A percentile compares a stretch with the other conserved stretches of the same genome.
Conservation (phyloP, 2,329 filamentous ascomycete genomes). For the Botryosphaeria dothidea region DNA sequence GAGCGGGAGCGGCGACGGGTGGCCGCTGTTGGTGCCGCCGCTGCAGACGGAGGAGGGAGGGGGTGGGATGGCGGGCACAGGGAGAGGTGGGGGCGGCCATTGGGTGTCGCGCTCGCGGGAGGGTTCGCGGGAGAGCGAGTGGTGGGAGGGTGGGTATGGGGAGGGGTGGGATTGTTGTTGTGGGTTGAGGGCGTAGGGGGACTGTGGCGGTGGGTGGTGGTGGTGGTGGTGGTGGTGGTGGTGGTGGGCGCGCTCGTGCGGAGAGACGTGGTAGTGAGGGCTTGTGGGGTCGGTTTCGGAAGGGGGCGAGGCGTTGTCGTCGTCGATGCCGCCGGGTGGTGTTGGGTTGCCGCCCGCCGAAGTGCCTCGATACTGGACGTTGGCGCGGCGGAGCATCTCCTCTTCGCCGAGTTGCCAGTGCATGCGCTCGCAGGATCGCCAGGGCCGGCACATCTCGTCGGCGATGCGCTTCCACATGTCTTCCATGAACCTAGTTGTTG, state of each 20-base stretch:
- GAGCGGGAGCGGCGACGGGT: background rate
- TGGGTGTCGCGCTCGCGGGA: background rate
- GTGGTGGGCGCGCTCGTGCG: slow-evolving; percentile 24
- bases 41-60: background rate
- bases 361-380: slow-evolving; percentile 74
- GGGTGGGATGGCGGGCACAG: background rate
- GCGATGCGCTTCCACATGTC: slow-evolving; percentile 98
- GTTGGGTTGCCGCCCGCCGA: slow-evolving; percentile 23
- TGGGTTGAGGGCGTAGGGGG: background rate
- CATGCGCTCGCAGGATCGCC: slow-evolving; percentile 95
- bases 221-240: slow-evolving; percentile 29
- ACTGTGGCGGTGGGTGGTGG: slow-evolving; percentile 26
- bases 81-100: background rate
- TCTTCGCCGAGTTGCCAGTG: slow-evolving; percentile 94
- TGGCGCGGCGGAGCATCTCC: slow-evolving; percentile 91
- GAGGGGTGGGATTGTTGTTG: slow-evolving; percentile 13
- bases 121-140: background rate
- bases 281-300: slow-evolving; percentile 27
- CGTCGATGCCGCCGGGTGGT: slow-evolving; percentile 36
- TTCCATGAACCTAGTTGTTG: slow-evolving; percentile 76
- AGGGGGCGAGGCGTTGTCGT: slow-evolving; percentile 28
- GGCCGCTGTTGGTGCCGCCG: background rate
- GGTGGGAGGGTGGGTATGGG: slow-evolving; percentile 24
- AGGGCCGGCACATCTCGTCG: slow-evolving; percentile 91
- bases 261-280: slow-evolving; percentile 15